These are phyloP conservation scores for Iris pallida DNA, from an alignment of 116 monocot species.

Conservation along the genomic window DNA sequence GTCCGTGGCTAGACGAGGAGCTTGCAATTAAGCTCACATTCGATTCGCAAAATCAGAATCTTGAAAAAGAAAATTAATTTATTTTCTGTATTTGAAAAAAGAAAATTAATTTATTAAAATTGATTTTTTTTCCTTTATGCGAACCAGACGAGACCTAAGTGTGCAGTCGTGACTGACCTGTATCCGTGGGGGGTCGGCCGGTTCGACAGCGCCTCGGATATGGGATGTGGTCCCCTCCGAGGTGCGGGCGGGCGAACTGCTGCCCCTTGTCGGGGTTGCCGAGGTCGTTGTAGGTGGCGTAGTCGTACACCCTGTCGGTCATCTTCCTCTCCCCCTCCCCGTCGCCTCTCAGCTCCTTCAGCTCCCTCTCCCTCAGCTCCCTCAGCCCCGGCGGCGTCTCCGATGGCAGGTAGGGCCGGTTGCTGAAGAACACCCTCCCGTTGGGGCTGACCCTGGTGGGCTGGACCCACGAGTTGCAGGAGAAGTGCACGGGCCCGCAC, in stretches of 20 bases:
- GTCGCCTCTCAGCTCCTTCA: slow-evolving; percentile 40
- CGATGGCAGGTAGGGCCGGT: slow-evolving; percentile 50
- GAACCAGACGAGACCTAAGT: too few relatives aligned
- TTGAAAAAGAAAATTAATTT: too few relatives aligned
- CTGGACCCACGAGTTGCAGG: slow-evolving; percentile 75
- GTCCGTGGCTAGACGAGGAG: too few relatives aligned
- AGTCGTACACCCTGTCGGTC: slow-evolving; percentile 43
- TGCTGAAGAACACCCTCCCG: slow-evolving; percentile 58
- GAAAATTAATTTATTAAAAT: too few relatives aligned
- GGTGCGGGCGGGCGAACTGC: slow-evolving; percentile 22
- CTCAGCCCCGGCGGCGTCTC: slow-evolving; percentile 45
- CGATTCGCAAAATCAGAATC: too few relatives aligned
- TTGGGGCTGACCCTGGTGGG: slow-evolving; percentile 26
- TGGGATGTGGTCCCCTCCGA: slow-evolving; percentile 43
- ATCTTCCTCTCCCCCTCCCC: slow-evolving; percentile 35
- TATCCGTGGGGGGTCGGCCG: slow-evolving; percentile 21
- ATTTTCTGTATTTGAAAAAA: too few relatives aligned
- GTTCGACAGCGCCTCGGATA: slow-evolving; percentile 40
- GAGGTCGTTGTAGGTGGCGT: slow-evolving; percentile 45
- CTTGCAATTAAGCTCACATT: too few relatives aligned
- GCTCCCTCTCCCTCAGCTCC: slow-evolving; percentile 28
- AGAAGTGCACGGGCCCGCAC: slow-evolving; percentile 49
- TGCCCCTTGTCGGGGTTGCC: slow-evolving; percentile 47
- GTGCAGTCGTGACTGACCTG: slow-evolving; percentile 20
- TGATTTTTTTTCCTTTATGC: too few relatives aligned